phyloP scores from a whole-genome alignment of 1,139 yeast genomes.

The Lizanozyma gosingica region DNA sequence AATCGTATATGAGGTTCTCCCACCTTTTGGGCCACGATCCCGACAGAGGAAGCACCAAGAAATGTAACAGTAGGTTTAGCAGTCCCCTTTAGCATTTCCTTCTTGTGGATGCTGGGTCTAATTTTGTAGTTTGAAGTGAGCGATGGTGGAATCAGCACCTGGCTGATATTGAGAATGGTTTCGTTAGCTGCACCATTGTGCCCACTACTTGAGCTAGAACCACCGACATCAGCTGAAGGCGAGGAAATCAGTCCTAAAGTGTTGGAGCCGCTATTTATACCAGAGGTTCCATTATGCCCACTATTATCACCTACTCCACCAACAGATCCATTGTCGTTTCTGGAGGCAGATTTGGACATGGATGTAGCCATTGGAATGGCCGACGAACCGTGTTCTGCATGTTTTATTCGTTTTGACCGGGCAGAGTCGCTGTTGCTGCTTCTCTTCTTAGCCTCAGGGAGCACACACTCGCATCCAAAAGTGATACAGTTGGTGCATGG shows the following conservation, averaged over 20 bases:
- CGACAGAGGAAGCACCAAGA: slow-evolving; percentile 34
- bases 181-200: slow-evolving; percentile 14
- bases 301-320: not conserved
- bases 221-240: not conserved
- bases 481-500: slow-evolving; percentile 76
- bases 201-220: not conserved
- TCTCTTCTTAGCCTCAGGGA: slow-evolving; percentile 51
- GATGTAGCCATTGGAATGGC: not conserved
- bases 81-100: slow-evolving; percentile 21
- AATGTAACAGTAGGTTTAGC: slow-evolving; percentile 28
- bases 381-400: not conserved
- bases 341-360: not conserved
- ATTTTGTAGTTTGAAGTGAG: slow-evolving; percentile 33
- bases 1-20: slow-evolving; percentile 39
- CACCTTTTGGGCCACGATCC: slow-evolving; percentile 31
- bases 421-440: slow-evolving; percentile 24
- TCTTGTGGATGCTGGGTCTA: slow-evolving; percentile 32
- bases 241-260: not conserved
- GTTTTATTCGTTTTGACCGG: slow-evolving; percentile 14
- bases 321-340: not conserved
- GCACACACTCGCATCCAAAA: slow-evolving; percentile 63
- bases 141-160: slow-evolving; percentile 37
- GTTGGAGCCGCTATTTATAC: not conserved
- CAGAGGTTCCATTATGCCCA: not conserved
- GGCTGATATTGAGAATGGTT: slow-evolving; percentile 37